Percentiles rank a stretch among this genome's conserved stretches.
Evolutionary conservation across 495 filamentous ascomycete species (phyloP).

Genomic region (Penicillium pancosmium): DNA sequence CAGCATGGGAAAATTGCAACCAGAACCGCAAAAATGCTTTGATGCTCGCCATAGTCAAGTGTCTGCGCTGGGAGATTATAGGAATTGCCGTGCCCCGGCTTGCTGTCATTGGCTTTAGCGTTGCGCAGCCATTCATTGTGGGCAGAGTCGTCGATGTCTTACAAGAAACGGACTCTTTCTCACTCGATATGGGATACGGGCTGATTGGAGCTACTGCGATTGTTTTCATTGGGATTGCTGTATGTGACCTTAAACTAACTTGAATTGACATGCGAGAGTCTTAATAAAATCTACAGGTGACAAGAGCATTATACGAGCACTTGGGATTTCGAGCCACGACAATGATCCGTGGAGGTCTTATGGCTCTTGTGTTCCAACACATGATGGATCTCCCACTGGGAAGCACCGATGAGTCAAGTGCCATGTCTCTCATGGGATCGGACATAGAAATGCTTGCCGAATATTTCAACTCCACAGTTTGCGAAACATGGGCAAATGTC

Average conservation of each 20-base stretch:
- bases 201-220: slow-evolving; percentile 58
- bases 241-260: slow-evolving; percentile 20
- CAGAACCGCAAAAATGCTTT: slow-evolving; percentile 34
- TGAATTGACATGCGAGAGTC: neutral
- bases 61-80: slow-evolving; percentile 44
- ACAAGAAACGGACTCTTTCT: slow-evolving; percentile 27
- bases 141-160: slow-evolving; percentile 42
- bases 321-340: slow-evolving; percentile 52
- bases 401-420: slow-evolving; percentile 46
- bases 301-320: slow-evolving; percentile 53
- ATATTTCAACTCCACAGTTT: slow-evolving; percentile 41
- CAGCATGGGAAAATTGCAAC: slow-evolving; percentile 25
- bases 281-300: slow-evolving; percentile 21
- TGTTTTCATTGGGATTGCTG: slow-evolving; percentile 58
- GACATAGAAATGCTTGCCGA: slow-evolving; percentile 53
- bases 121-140: slow-evolving; percentile 62
- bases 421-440: slow-evolving; percentile 60
- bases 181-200: slow-evolving; percentile 55
- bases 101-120: slow-evolving; percentile 54
- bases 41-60: slow-evolving; percentile 16
- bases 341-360: slow-evolving; percentile 55
- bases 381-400: slow-evolving; percentile 36
- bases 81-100: slow-evolving; percentile 50
- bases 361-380: slow-evolving; percentile 48
- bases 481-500: slow-evolving; percentile 56